These are phyloP conservation scores for Rhododendron kiyosumense DNA, from an alignment of 148 eudicot genomes.

Conservation along the genomic window DNA sequence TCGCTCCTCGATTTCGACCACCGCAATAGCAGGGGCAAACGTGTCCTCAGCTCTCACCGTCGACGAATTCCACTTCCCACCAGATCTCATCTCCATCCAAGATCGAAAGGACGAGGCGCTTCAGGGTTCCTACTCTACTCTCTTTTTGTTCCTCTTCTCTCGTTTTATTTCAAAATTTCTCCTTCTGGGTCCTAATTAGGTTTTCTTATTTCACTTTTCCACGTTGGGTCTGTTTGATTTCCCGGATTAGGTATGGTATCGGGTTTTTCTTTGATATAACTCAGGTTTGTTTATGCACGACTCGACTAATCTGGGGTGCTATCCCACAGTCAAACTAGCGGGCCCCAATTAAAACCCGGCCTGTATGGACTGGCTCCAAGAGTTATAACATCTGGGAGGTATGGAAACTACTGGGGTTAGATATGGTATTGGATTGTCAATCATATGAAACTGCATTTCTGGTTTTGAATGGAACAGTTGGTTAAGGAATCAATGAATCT, in stretches of 20 bases:
- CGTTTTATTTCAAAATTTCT: background rate
- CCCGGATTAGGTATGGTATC: background rate
- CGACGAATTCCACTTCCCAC: constrained; percentile 44
- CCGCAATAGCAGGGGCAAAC: constrained; percentile 24
- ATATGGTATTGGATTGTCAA: background rate
- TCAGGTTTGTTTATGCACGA: background rate
- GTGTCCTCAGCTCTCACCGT: constrained; percentile 14
- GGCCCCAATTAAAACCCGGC: no score
- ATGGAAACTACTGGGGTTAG: background rate
- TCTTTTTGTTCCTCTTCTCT: background rate
- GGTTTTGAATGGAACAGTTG: background rate
- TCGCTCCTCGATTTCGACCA: constrained; percentile 27
- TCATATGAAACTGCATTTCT: background rate
- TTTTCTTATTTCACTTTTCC: background rate
- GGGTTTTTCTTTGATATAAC: background rate
- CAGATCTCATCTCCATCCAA: constrained; percentile 42
- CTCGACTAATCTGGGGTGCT: background rate
- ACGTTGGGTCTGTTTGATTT: background rate
- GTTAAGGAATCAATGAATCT: background rate
- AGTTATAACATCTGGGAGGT: no score
- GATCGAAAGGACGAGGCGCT: constrained; percentile 66
- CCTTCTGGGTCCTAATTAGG: background rate
- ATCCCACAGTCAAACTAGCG: no score
- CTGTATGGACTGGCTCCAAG: no score
- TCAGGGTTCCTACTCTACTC: constrained; percentile 27